Conservation (phyloP, 768 basidiomycete species). For the Tephrocybe sp. region DNA sequence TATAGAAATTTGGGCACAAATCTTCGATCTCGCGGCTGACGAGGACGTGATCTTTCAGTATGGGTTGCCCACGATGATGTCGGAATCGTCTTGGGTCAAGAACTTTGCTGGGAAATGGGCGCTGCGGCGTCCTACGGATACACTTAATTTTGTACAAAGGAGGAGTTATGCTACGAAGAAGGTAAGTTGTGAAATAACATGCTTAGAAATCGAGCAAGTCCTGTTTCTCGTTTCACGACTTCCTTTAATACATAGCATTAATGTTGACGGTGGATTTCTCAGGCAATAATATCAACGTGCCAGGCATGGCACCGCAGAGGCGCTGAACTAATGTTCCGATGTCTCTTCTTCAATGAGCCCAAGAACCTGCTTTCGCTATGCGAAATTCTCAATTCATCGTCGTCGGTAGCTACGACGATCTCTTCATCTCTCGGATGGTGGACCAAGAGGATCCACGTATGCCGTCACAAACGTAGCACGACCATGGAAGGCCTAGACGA, state of each 20-base stretch:
- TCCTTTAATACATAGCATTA: too few relatives aligned
- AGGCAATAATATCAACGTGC: slow-evolving; percentile 74
- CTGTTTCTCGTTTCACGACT: too few relatives aligned
- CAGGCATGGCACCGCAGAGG: slow-evolving; percentile 61
- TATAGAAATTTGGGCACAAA: slow-evolving; percentile 67
- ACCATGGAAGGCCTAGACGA: slow-evolving; percentile 53
- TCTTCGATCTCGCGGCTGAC: slow-evolving; percentile 71
- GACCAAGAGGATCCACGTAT: slow-evolving; percentile 70
- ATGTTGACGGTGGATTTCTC: too few relatives aligned
- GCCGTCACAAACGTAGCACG: slow-evolving; percentile 44
- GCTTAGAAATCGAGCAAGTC: too few relatives aligned
- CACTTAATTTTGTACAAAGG: slow-evolving; percentile 55
- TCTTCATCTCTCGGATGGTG: slow-evolving; percentile 65
- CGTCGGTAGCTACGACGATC: slow-evolving; percentile 32
- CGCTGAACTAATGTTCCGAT: slow-evolving; percentile 67
- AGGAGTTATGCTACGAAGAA: slow-evolving; percentile 68
- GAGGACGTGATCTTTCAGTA: slow-evolving; percentile 69
- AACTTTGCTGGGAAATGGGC: slow-evolving; percentile 50
- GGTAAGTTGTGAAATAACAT: too few relatives aligned
- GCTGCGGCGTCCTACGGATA: slow-evolving; percentile 60
- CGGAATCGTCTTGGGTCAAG: slow-evolving; percentile 66
- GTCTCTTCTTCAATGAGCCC: slow-evolving; percentile 66
- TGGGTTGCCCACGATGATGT: slow-evolving; percentile 60
- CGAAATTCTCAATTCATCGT: slow-evolving; percentile 47
- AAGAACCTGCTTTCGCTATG: slow-evolving; percentile 52